Evolutionary conservation across 257 asterid species (phyloP).

Genomic region (Solanum microdontum): DNA sequence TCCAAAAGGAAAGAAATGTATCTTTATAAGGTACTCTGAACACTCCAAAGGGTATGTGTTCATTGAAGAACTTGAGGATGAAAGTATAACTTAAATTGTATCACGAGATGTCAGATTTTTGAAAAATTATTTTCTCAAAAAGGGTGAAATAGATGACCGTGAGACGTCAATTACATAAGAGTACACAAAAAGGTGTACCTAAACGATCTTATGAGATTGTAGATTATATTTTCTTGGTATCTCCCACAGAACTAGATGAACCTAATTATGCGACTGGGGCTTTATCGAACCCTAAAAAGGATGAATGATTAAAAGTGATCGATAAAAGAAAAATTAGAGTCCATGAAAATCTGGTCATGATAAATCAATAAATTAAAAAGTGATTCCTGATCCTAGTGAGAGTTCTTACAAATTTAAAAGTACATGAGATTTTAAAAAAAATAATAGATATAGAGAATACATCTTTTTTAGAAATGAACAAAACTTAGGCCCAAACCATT

Average conservation of each 20-base stretch:
- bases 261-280: not conserved
- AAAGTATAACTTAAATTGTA: no score
- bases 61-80: not conserved
- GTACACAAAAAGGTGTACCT: not conserved
- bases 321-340: not conserved
- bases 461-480: not conserved
- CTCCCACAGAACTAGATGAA: not conserved
- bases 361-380: no score
- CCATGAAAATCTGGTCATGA: not conserved
- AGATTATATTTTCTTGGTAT: no score
- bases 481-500: not conserved
- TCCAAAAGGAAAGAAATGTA: no score
- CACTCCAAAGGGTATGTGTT: not conserved
- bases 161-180: not conserved
- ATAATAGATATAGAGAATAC: not conserved
- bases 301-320: no score
- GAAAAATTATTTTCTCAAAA: no score
- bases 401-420: not conserved
- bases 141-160: not conserved
- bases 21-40: not conserved
- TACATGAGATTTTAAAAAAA: not conserved
- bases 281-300: no score
- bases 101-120: not conserved
- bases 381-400: no score
- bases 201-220: not conserved